Base-by-base conservation (phyloP, 257 asterid genomes). In the Anisodus acutangulus region DNA sequence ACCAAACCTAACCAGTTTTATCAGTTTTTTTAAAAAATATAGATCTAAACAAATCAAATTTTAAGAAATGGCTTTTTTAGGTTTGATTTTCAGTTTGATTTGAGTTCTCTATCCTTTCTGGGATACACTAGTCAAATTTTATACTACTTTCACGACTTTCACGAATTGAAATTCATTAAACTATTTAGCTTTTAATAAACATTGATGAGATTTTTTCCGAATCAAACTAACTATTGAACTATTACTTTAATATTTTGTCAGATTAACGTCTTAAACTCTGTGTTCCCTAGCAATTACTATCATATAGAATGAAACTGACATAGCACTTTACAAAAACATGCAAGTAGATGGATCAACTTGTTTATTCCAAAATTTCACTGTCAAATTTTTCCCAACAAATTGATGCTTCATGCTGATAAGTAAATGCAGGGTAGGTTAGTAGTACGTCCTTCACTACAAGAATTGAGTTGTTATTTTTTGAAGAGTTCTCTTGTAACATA, bases 401-500 rank as follows among this genome's bases (percentile, higher is more conserved):
- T 45, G 58, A 45, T 45, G 80, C 9, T 71, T 43, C 57, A 17
- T 71, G 79, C 57, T 71, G 55, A 43, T n/a, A 35, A 41, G 8
- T 69, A 41, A 39, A 69, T 69, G 78, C 54, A 70, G 55, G 55
- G 41, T 11, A 70, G 39, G 58, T 19, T 72, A 69, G 3, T 6
- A 69, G 41, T 72, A 19, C 2, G 11, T 47, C 58, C 60, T 19
- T 71, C 80, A 49, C n/a, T 19, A 72, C 59, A 13, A 72, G 55
- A 47, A 72, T 47, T 72, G 80, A 19, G 17, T n/a, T 19, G 41
- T 6, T 47, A 19, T 9, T 17, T 72, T 72, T 19, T 72, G 37
- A 72, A 72, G 80, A 72, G 80, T 72, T 11, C 80, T 72, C 37
- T 47, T n/a, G n/a, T 47, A 72, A 10, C 80, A 59, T 19, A 47